These are phyloP conservation scores for Onygenales sp. DNA, from an alignment of 2,329 filamentous ascomycete genomes.

Conservation along the genomic window DNA sequence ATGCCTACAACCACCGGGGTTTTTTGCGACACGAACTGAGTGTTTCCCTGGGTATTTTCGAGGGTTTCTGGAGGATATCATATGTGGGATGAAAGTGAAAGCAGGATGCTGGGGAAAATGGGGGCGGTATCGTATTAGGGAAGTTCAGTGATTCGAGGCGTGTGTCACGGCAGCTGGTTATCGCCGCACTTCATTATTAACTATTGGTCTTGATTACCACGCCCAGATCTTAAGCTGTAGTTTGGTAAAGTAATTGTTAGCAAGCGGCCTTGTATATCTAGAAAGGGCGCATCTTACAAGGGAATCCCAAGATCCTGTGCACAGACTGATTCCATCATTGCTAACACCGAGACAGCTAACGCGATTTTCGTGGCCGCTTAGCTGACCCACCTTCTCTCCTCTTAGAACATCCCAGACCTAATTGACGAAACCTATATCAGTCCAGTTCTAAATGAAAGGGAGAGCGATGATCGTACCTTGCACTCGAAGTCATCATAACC, in stretches of 20 bases:
- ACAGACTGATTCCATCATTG: constrained; percentile 98
- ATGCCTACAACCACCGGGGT: background rate
- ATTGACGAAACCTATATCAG: constrained; percentile 19
- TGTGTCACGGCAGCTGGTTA: background rate
- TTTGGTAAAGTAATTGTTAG: constrained; percentile 12
- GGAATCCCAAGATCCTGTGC: constrained; percentile 99
- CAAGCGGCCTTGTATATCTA: constrained; percentile 1
- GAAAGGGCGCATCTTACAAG: constrained; percentile 54
- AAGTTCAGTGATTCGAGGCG: background rate
- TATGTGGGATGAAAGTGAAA: background rate
- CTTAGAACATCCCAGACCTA: constrained; percentile 97
- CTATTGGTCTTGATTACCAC: constrained; percentile 45
- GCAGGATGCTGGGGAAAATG: constrained; percentile 2
- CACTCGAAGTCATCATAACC: constrained; percentile 99
- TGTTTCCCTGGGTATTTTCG: background rate
- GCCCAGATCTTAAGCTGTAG: constrained; percentile 78
- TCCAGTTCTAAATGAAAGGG: constrained; percentile 7
- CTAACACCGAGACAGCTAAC: constrained; percentile 98
- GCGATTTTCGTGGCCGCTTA: constrained; percentile 96
- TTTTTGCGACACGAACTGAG: background rate
- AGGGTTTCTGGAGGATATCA: constrained; percentile 1
- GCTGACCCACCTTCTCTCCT: constrained; percentile 90
- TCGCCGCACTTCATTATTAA: background rate
- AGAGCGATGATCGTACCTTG: constrained; percentile 59
- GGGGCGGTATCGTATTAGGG: background rate